Base-by-base conservation (phyloP, 2,329 filamentous ascomycete species). In the Xylariaceae sp. region DNA sequence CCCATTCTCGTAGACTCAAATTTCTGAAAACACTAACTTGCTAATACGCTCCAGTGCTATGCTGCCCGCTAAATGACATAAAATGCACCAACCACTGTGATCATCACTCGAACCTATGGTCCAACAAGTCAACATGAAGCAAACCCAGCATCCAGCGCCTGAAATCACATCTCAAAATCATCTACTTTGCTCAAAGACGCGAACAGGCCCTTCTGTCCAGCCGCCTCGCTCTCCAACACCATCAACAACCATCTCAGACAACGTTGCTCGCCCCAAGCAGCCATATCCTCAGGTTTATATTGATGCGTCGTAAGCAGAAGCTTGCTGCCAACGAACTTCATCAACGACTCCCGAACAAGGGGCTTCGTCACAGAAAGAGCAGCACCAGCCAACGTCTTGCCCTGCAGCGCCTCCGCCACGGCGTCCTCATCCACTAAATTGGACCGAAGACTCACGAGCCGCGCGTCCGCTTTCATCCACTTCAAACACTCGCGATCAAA, bases 401-500 rank as follows among this genome's bases (percentile, higher is more conserved):
- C 67, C 56, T 85, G 80, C 11, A 89, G 72, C 3, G 86, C 85
- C 18, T 78, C 77, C 0, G 81, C 80, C 5, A 90, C 73, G 10
- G 85, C 86, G 3, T 82, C 80, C 65, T 88, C 86, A 62, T 89
- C 84, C 2, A 89, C 81, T 2, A 89, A 75, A 35, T 78, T 80
- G 0, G 87, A 87, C 8, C 86, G 85, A 35, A 89, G 80, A 67
- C 89, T 89, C 39, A 89, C 83, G 49, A 89, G 78, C 0, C 85
- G 74, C 2, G 79, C 75, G 0, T 84, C 85, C 0, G 66, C 73
- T 65, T 81, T 83, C 68, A 88, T 81, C 55, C 74, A 73, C 0
- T 64, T 64, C 9, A 89, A 74, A 18, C 78, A 74, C 7, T 74
- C 70, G 0, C 69, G 68, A 3, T 78, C 77, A 55, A 89, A 77